Evolutionary conservation across 768 basidiomycete species (phyloP).

Genomic region (Tylopilus intermedius): DNA sequence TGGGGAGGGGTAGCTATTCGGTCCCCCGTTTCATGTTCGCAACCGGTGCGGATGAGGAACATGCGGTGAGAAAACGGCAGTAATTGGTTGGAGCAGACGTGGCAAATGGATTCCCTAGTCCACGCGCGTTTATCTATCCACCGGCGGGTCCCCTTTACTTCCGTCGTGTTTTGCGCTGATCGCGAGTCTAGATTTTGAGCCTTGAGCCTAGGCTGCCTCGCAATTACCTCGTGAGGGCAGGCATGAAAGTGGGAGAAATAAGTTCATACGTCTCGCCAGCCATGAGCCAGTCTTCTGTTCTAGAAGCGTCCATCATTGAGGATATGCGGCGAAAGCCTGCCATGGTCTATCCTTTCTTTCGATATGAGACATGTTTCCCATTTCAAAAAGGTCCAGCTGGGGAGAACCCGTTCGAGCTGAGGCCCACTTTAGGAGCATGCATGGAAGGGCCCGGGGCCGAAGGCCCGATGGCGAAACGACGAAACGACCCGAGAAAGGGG

Average conservation of each 20-base stretch:
- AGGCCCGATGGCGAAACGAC: background rate
- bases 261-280: background rate
- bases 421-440: background rate
- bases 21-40: conserved; percentile 20
- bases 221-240: conserved; percentile 20
- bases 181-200: background rate
- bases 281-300: background rate
- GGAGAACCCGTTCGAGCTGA: conserved; percentile 3
- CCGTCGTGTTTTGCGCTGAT: background rate
- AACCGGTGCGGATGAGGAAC: conserved; percentile 8
- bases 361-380: background rate
- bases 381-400: conserved; percentile 1
- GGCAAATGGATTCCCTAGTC: background rate
- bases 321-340: background rate
- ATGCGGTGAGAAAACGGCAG: conserved; percentile 5
- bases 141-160: background rate
- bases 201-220: conserved; percentile 14
- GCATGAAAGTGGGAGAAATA: conserved; percentile 1
- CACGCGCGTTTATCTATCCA: background rate
- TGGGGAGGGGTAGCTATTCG: conserved; percentile 3
- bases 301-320: background rate
- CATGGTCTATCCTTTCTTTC: background rate
- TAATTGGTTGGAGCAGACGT: background rate
- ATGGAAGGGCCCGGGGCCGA: background rate
- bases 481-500: background rate